These are phyloP conservation scores for Fusarium abutilonis DNA, from an alignment of 2,329 filamentous ascomycete species.

Conservation along the genomic window DNA sequence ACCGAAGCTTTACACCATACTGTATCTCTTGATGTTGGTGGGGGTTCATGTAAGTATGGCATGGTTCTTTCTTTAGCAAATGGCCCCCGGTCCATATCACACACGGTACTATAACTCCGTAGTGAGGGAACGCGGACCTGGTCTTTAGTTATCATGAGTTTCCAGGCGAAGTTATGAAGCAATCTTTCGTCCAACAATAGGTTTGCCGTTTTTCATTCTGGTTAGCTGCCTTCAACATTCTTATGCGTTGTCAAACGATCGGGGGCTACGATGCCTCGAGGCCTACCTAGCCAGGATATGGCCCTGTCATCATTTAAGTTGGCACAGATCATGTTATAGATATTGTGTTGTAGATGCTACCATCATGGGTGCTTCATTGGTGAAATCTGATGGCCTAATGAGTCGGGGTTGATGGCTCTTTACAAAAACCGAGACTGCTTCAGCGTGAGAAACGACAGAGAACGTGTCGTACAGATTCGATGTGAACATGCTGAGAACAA, in stretches of 20 bases:
- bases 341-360: background rate
- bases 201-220: background rate
- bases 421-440: background rate
- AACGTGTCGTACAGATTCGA: background rate
- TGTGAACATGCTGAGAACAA: background rate
- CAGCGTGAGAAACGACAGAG: background rate
- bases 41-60: slow-evolving; percentile 37
- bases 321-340: slow-evolving; percentile 2
- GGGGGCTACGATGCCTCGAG: background rate
- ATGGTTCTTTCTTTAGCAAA: slow-evolving; percentile 36
- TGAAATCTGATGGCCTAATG: background rate
- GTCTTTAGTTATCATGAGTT: background rate
- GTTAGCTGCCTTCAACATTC: background rate
- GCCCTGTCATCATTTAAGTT: slow-evolving; percentile 3
- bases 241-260: background rate
- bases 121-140: background rate
- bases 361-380: no score
- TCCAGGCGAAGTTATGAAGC: background rate
- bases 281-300: background rate
- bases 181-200: no score
- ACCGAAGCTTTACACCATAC: background rate
- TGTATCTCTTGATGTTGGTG: slow-evolving; percentile 22
- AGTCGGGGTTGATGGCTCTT: background rate
- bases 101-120: background rate
- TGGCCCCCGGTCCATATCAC: slow-evolving; percentile 28